phyloP scores from a whole-genome alignment of 2,329 filamentous ascomycete genomes.

The Tolypocladium paradoxum region DNA sequence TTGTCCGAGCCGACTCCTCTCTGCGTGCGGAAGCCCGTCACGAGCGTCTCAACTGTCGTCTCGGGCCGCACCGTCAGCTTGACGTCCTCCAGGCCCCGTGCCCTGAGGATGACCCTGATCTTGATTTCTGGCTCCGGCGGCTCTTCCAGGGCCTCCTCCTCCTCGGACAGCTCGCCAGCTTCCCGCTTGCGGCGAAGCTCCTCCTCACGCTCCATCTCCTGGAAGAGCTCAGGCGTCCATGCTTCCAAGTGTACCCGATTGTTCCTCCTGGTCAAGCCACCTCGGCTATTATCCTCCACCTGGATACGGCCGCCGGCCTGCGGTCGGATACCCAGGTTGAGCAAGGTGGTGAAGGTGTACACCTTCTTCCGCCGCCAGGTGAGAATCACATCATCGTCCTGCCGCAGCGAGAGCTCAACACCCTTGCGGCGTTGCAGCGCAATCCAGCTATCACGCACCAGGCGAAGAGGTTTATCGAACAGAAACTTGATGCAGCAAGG shows the following conservation, averaged over 20 bases:
- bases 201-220: slow-evolving; percentile 33
- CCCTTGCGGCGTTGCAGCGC: slow-evolving; percentile 40
- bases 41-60: slow-evolving; percentile 51
- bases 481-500: slow-evolving; percentile 50
- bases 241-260: slow-evolving; percentile 64
- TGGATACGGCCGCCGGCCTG: slow-evolving; percentile 30
- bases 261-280: slow-evolving; percentile 36
- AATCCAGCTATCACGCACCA: slow-evolving; percentile 62
- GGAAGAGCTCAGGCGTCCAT: slow-evolving; percentile 57
- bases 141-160: slow-evolving; percentile 14
- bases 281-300: slow-evolving; percentile 20
- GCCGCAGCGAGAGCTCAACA: slow-evolving; percentile 23
- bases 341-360: slow-evolving; percentile 66
- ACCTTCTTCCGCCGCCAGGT: slow-evolving; percentile 67
- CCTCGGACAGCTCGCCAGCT: slow-evolving; percentile 27
- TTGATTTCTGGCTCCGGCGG: slow-evolving; percentile 19
- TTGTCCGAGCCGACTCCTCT: slow-evolving; percentile 39
- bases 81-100: slow-evolving; percentile 37
- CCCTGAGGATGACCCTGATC: slow-evolving; percentile 43
- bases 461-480: slow-evolving; percentile 54
- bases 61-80: slow-evolving; percentile 40
- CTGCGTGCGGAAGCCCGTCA: slow-evolving; percentile 48
- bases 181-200: slow-evolving; percentile 34
- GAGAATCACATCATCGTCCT: slow-evolving; percentile 53
- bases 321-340: slow-evolving; percentile 50